Base-by-base conservation (phyloP, 352 stramenopile species). In the Globisporangium iwayamae region DNA sequence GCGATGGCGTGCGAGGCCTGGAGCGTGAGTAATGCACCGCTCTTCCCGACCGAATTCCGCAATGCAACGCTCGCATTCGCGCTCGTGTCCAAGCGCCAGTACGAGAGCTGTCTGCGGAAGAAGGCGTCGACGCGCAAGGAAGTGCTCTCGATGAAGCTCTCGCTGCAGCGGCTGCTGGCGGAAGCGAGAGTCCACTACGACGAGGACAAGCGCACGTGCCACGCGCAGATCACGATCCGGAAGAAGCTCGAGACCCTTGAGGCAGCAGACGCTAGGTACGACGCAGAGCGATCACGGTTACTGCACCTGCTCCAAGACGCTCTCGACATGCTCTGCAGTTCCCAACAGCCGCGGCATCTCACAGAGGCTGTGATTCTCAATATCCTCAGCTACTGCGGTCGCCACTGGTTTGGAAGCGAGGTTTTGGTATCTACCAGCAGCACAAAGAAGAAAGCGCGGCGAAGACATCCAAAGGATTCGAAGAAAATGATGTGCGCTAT, bases 111-210 rank as follows among this genome's bases (percentile, higher is more conserved):
- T 41, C 11, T 66, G n/a, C 46, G 59, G 13, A 53, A 62, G 20
- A 78, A 66, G 13, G 53, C 56, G 13, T 41, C 43, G 18, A 70
- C 59, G 43, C 67, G 65, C 32, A 72, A 71, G 34, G 68, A 86
- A 10, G 58, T 88, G 18, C 56, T 66, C 2, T 38, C 56, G 20
- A 52, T 69, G 20, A 75, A 75, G 20, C 66, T 75, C n/a, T 56
- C 30, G 3, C 53, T 89, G 11, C 70, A 82, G 20, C 73, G 82
- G 4, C 66, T 73, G 43, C 71, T 75, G 10, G 75, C 72, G 1
- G 77, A 90, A 28, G 63, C 74, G 11, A 87, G 84, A 69, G 72
- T 91, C 52, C 68, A 67, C 54, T 88, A 79, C 28, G 81, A 87
- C 41, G 63, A 83, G 57, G 66, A 71, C 7, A 43, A 75, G 14